A percentile compares a stretch with the other conserved stretches of the same genome.
Conservation (phyloP, 176 grass and related monocot species). For the Cocos nucifera region DNA sequence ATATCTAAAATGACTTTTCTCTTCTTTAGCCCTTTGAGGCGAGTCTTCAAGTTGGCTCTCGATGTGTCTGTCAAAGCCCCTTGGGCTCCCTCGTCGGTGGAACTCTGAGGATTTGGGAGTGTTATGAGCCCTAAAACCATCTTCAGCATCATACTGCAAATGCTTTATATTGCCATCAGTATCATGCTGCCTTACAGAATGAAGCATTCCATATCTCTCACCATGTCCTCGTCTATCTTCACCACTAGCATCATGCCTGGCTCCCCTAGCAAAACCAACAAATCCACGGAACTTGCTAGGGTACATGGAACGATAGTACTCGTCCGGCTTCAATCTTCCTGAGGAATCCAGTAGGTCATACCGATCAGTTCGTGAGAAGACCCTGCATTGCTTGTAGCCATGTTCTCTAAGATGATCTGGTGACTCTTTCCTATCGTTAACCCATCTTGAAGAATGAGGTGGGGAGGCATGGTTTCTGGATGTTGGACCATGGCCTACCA, state of each 20-base stretch:
- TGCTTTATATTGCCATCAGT: constrained; percentile 30
- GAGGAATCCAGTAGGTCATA: constrained; percentile 38
- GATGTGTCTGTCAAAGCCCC: constrained; percentile 37
- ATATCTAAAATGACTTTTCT: constrained; percentile 27
- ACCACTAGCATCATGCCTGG: constrained; percentile 31
- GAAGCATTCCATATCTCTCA: constrained; percentile 33
- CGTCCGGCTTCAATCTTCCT: constrained; percentile 39
- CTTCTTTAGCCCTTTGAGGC: constrained; percentile 25
- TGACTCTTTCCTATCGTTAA: constrained; percentile 58
- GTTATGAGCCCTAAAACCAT: constrained; percentile 35
- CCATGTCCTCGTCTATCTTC: constrained; percentile 36
- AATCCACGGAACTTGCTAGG: constrained; percentile 31
- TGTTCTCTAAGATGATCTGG: constrained; percentile 43
- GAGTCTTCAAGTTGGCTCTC: constrained; percentile 34
- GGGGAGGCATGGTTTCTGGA: constrained; percentile 38
- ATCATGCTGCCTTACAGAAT: constrained; percentile 42
- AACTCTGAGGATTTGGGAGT: constrained; percentile 36
- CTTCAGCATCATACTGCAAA: constrained; percentile 35
- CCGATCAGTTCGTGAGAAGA: constrained; percentile 29
- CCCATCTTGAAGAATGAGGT: constrained; percentile 49
- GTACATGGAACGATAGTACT: constrained; percentile 36
- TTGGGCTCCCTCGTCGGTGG: constrained; percentile 40
- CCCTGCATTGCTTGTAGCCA: constrained; percentile 32
- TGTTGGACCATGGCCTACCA: constrained; percentile 30
- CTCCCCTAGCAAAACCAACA: constrained; percentile 39